These are phyloP conservation scores for Zoysia matrella DNA, from an alignment of 202 grass and related monocot genomes.

Conservation along the genomic window DNA sequence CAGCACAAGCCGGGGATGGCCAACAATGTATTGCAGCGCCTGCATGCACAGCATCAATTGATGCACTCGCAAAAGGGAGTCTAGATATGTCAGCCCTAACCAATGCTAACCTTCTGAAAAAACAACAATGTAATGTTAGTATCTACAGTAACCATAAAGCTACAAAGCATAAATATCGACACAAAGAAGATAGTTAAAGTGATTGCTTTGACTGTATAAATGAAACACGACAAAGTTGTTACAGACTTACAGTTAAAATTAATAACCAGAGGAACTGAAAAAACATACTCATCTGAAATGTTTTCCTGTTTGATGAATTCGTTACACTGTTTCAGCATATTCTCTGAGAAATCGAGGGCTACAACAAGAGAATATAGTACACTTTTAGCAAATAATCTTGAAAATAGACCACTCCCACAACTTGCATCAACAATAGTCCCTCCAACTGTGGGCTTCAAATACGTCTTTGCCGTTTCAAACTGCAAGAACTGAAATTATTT, in stretches of 20 bases:
- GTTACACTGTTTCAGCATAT: slow-evolving; percentile 88
- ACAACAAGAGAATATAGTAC: slow-evolving; percentile 77
- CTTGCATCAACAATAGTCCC: slow-evolving; percentile 91
- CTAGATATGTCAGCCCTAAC: slow-evolving; percentile 92
- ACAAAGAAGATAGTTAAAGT: neutral
- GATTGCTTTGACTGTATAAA: neutral
- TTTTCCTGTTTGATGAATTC: slow-evolving; percentile 73
- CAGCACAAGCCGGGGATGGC: slow-evolving; percentile 86
- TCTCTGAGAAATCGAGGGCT: slow-evolving; percentile 91
- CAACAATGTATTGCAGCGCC: slow-evolving; percentile 94
- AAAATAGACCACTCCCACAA: slow-evolving; percentile 93
- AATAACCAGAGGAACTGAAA: slow-evolving; percentile 11
- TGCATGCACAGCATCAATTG: slow-evolving; percentile 92
- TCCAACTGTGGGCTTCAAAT: slow-evolving; percentile 66
- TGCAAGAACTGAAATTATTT: slow-evolving; percentile 45
- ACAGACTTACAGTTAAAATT: neutral
- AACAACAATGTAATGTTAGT: neutral
- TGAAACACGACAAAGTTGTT: slow-evolving; percentile 3
- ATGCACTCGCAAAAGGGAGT: slow-evolving; percentile 70
- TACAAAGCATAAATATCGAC: slow-evolving; percentile 5
- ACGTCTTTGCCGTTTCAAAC: slow-evolving; percentile 84
- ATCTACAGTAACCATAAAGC: neutral
- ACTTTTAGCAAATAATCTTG: slow-evolving; percentile 79
- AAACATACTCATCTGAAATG: slow-evolving; percentile 72
- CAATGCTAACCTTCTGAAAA: slow-evolving; percentile 70